Base-by-base conservation (phyloP, 2,329 filamentous ascomycete species). In the Epichloe typhina region DNA sequence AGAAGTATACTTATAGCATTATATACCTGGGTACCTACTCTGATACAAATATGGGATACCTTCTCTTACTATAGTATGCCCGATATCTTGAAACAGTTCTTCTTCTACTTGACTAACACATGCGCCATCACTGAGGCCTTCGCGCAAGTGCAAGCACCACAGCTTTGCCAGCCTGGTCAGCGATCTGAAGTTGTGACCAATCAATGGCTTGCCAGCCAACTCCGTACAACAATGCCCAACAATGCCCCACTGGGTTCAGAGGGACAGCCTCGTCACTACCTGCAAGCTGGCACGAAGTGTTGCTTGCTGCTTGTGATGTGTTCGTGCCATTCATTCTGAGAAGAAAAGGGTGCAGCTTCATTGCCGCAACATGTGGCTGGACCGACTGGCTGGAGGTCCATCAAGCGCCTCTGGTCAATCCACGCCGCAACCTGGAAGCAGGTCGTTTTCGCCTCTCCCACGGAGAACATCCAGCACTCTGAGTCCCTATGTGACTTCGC, bases 351-450 rank as follows among this genome's bases (percentile, higher is more conserved):
- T 12, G 17, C 21, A 37, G 21, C 31, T 19, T 35, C 23, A 13
- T 19, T 21, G 26, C 50, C 36, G 26, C 37, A 69, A 60, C 60
- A 95, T 95, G 88, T 95, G 89, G 89, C 81, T 94, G 63, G 89
- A 95, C 72, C 84, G 89, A 65, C 81, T 95, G 57, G 83, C 85
- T 56, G 82, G 64, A 54, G 59, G 77, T 60, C 83, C 85, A 66
- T 77, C 82, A 52, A 81, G 57, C 56, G 79, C 65, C 72, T 80
- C 68, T 54, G 71, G 69, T 56, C 73, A 79, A 51, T 75, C 78
- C 55, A 80, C 80, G 52, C 78, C 81, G 53, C 73, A 80, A 62
- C 71, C 81, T 53, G 74, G 75, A 53, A 82, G 77, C 64, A 81
- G 88, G 63, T 73, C 83, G 47, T 85, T 81, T 62, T 89, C 88